Conservation (phyloP, 1,284 basidiomycete species). For the Rhodotorula sp. region DNA sequence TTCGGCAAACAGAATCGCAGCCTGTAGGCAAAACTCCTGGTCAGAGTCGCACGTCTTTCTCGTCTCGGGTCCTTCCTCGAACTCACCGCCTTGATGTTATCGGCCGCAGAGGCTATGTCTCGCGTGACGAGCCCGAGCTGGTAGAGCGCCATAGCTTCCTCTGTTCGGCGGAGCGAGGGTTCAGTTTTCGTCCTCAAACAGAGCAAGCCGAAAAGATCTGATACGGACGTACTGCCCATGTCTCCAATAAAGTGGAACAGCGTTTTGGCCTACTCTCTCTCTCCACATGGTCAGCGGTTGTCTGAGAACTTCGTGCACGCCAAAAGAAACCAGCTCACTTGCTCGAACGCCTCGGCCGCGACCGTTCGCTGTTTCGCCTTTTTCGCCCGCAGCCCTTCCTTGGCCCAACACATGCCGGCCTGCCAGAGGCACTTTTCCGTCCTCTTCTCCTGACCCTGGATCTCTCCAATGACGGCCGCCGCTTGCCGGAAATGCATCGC, state of each 20-base stretch:
- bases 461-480: conserved; percentile 1
- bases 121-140: conserved; percentile 15
- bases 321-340: conserved; percentile 1
- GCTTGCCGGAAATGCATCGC: conserved; percentile 26
- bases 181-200: background rate
- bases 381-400: conserved; percentile 5
- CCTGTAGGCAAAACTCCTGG: background rate
- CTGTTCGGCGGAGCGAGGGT: background rate
- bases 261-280: conserved; percentile 3
- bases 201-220: background rate
- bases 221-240: conserved; percentile 3
- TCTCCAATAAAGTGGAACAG: conserved; percentile 17
- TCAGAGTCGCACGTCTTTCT: background rate
- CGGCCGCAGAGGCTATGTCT: conserved; percentile 4
- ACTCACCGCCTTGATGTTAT: conserved; percentile 11
- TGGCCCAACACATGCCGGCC: conserved; percentile 15
- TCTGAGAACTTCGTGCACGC: background rate
- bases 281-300: too few species aligned
- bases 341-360: conserved; percentile 14
- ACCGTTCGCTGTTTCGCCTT: background rate
- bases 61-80: background rate
- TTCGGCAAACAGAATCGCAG: conserved; percentile 18
- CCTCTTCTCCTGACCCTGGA: conserved; percentile 1
- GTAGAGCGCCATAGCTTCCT: conserved; percentile 26
- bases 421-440: conserved; percentile 22